phyloP scores from a whole-genome alignment of 1,139 yeast species.

The Yamadazyma aaseri region DNA sequence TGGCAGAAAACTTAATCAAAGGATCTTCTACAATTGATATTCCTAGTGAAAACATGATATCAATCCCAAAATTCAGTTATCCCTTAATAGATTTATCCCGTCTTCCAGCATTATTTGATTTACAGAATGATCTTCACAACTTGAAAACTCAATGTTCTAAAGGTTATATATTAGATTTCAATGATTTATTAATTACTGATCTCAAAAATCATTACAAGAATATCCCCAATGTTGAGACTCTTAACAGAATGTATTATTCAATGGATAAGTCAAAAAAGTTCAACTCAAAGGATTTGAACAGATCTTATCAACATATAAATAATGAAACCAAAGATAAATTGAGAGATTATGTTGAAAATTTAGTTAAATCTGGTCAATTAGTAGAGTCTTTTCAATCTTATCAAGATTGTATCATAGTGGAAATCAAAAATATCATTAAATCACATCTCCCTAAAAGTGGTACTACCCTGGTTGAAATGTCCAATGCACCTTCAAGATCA shows the following conservation, averaged over 20 bases:
- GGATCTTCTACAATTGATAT: slow-evolving; percentile 42
- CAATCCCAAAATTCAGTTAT: slow-evolving; percentile 48
- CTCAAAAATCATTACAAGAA: slow-evolving; percentile 54
- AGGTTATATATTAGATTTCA: slow-evolving; percentile 58
- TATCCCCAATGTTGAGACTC: slow-evolving; percentile 48
- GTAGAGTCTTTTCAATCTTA: slow-evolving; percentile 63
- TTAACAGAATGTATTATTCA: slow-evolving; percentile 46
- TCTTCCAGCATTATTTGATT: slow-evolving; percentile 57
- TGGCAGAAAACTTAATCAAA: slow-evolving; percentile 53
- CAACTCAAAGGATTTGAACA: slow-evolving; percentile 18
- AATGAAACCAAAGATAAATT: slow-evolving; percentile 39
- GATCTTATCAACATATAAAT: slow-evolving; percentile 33
- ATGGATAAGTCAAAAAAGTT: slow-evolving; percentile 24
- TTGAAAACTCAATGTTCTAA: slow-evolving; percentile 64
- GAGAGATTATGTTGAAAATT: slow-evolving; percentile 48
- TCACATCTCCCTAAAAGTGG: slow-evolving; percentile 50
- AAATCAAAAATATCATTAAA: slow-evolving; percentile 72
- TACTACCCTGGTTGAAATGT: slow-evolving; percentile 18
- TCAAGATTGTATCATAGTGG: slow-evolving; percentile 65
- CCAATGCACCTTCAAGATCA: slow-evolving; percentile 30
- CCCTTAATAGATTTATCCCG: slow-evolving; percentile 51
- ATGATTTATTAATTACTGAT: slow-evolving; percentile 57
- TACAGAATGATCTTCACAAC: slow-evolving; percentile 51
- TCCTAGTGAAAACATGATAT: slow-evolving; percentile 20
- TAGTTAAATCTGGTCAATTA: slow-evolving; percentile 63